Conservation (phyloP, 768 basidiomycete species). For the Coprinopsis strossmayeri region DNA sequence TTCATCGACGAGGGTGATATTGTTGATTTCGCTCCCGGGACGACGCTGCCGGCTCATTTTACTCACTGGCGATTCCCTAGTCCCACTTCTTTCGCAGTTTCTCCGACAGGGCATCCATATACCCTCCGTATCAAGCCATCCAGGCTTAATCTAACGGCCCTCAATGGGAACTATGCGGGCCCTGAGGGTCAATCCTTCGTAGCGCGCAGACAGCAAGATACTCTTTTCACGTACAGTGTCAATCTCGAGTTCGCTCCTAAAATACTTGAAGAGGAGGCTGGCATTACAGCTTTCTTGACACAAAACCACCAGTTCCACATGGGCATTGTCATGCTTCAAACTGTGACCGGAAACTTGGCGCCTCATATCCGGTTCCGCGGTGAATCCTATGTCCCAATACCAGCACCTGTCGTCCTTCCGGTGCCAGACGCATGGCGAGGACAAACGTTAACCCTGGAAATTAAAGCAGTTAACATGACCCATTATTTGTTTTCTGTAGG, state of each 20-base stretch:
- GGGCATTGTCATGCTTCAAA: constrained; percentile 14
- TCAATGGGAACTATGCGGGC: constrained; percentile 20
- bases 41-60: constrained; percentile 20
- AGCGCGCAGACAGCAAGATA: constrained; percentile 24
- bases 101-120: constrained; percentile 15
- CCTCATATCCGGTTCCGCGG: constrained; percentile 15
- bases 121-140: constrained; percentile 19
- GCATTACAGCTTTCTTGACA: constrained; percentile 24
- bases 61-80: constrained; percentile 24
- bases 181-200: constrained; percentile 22
- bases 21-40: constrained; percentile 17
- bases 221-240: constrained; percentile 21
- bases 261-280: constrained; percentile 21
- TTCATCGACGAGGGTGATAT: constrained; percentile 17
- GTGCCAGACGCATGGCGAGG: constrained; percentile 10
- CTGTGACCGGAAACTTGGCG: not conserved
- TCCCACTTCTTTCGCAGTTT: constrained; percentile 16
- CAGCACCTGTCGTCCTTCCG: constrained; percentile 8
- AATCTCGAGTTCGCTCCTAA: constrained; percentile 17
- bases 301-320: constrained; percentile 17
- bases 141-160: constrained; percentile 22
- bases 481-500: constrained; percentile 13
- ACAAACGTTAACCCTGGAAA: constrained; percentile 9
- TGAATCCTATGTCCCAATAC: constrained; percentile 10
- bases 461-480: constrained; percentile 11